Percentiles rank a stretch among this genome's conserved stretches.
These are phyloP conservation scores for Coemansia sp. DNA, from an alignment of 192 early-diverging fungal species.

Conservation along the genomic window DNA sequence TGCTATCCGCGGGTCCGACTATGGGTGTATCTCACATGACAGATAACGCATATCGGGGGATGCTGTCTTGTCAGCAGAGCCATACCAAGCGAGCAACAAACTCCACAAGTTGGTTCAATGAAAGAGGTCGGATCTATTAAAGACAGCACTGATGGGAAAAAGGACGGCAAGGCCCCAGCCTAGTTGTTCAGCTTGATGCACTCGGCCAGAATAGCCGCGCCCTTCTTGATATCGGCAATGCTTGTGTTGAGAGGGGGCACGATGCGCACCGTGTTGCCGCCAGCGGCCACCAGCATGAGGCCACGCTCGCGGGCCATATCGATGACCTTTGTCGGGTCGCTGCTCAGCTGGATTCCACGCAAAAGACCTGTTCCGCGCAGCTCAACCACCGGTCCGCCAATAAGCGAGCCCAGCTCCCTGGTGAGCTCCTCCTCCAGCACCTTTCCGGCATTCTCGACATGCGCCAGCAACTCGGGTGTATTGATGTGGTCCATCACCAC, in stretches of 20 bases:
- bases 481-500: slow-evolving; percentile 69
- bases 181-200: slow-evolving; percentile 23
- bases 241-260: slow-evolving; percentile 85
- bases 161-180: too few relatives aligned
- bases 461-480: slow-evolving; percentile 65
- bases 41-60: too few relatives aligned
- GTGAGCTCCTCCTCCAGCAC: slow-evolving; percentile 57
- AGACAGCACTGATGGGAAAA: too few relatives aligned
- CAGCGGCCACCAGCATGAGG: slow-evolving; percentile 82
- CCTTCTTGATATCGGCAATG: slow-evolving; percentile 72
- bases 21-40: too few relatives aligned
- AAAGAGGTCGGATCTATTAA: too few relatives aligned
- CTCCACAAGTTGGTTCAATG: too few relatives aligned
- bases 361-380: slow-evolving; percentile 86
- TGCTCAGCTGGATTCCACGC: slow-evolving; percentile 77
- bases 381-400: slow-evolving; percentile 60
- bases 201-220: slow-evolving; percentile 67
- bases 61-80: too few relatives aligned
- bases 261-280: slow-evolving; percentile 85
- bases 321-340: slow-evolving; percentile 64
- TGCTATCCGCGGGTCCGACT: too few relatives aligned
- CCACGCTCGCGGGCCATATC: slow-evolving; percentile 77
- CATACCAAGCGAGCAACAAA: too few relatives aligned
- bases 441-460: slow-evolving; percentile 63
- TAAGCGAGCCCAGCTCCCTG: slow-evolving; percentile 37